phyloP scores from a whole-genome alignment of 495 filamentous ascomycete species.

The Beverwykella pulmonaria region DNA sequence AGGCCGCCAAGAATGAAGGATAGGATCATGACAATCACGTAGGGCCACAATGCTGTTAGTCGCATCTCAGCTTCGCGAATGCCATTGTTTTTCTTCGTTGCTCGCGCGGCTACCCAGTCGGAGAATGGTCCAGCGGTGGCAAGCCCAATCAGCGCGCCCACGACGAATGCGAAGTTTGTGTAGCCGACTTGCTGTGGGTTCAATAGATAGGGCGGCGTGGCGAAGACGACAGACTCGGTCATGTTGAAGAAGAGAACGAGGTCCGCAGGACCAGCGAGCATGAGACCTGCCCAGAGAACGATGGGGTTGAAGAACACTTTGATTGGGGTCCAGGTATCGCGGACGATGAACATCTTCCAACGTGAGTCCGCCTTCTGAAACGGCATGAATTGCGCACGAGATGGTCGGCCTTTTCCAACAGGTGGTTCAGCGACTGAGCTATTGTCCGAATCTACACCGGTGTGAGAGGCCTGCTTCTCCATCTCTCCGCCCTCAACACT shows the following conservation, averaged over 20 bases:
- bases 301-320: constrained; percentile 62
- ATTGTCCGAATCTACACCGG: constrained; percentile 2
- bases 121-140: constrained; percentile 59
- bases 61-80: constrained; percentile 67
- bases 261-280: constrained; percentile 62
- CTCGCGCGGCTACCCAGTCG: constrained; percentile 58
- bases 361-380: constrained; percentile 49
- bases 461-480: constrained; percentile 8
- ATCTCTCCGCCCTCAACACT: neutral
- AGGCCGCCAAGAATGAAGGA: constrained; percentile 60
- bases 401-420: constrained; percentile 56
- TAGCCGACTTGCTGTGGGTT: constrained; percentile 44
- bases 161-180: constrained; percentile 52
- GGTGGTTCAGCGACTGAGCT: neutral
- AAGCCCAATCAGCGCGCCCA: constrained; percentile 60
- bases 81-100: constrained; percentile 57
- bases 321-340: constrained; percentile 54
- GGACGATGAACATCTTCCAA: constrained; percentile 47
- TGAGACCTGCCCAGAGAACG: constrained; percentile 60
- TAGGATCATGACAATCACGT: constrained; percentile 57
- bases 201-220: constrained; percentile 60
- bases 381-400: constrained; percentile 57
- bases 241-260: constrained; percentile 64
- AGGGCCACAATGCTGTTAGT: constrained; percentile 56
- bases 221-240: constrained; percentile 61